Evolutionary conservation across 768 basidiomycete genomes (phyloP).

Genomic region (Galerina sulciceps): DNA sequence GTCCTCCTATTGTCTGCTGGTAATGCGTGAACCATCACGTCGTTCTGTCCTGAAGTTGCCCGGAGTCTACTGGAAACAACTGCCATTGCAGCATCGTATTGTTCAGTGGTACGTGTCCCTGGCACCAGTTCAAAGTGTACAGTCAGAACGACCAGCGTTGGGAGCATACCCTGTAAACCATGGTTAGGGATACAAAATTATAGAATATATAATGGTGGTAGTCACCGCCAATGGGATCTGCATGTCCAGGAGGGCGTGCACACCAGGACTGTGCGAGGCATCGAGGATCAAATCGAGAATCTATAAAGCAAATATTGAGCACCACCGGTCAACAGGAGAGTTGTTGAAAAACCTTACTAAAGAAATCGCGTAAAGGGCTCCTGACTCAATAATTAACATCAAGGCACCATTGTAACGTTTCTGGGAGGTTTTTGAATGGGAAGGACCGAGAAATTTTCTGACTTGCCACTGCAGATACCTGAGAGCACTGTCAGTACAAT

Average conservation of each 20-base stretch:
- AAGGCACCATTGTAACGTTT: neutral
- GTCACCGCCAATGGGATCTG: conserved; percentile 2
- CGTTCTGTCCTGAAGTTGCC: too few relatives aligned
- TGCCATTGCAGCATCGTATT: neutral
- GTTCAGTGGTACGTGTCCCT: neutral
- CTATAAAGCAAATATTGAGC: too few relatives aligned
- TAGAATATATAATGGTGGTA: neutral
- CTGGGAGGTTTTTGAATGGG: neutral
- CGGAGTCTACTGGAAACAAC: neutral
- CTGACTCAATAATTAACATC: neutral
- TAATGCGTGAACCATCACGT: too few relatives aligned
- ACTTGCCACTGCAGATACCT: conserved; percentile 6
- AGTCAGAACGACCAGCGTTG: neutral
- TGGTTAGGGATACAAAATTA: too few relatives aligned
- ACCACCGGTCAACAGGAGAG: too few relatives aligned
- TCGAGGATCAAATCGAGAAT: neutral
- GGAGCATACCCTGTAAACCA: neutral
- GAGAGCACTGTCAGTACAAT: too few relatives aligned
- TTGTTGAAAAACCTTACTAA: too few relatives aligned
- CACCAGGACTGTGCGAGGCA: neutral
- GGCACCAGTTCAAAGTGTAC: conserved; percentile 2
- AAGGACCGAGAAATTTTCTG: neutral
- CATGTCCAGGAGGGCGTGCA: neutral
- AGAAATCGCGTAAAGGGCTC: neutral
- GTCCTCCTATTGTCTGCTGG: too few relatives aligned